Evolutionary conservation across 495 filamentous ascomycete species (phyloP).

Genomic region (Ramalina intermedia): DNA sequence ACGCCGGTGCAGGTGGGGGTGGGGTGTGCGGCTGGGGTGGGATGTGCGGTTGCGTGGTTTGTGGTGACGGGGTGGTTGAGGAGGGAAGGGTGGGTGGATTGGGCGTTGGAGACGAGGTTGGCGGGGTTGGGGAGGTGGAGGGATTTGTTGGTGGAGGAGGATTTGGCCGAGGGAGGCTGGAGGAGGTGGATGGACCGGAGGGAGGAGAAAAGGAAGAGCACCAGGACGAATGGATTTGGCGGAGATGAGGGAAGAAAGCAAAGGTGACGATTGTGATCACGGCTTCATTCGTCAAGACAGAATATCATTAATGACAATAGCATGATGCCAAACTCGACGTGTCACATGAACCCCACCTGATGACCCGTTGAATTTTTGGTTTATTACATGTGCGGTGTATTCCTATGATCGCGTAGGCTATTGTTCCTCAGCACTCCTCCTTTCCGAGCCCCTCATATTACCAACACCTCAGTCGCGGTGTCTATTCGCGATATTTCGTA

Average conservation of each 20-base stretch:
- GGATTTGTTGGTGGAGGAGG: slow-evolving; percentile 81
- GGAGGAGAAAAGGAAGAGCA: slow-evolving; percentile 6
- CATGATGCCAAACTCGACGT: too few species aligned
- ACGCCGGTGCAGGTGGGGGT: slow-evolving; percentile 75
- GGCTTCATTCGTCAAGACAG: too few species aligned
- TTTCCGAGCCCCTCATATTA: neutral
- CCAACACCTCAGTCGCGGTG: neutral
- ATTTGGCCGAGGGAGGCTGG: slow-evolving; percentile 85
- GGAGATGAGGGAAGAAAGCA: neutral
- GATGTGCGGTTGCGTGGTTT: slow-evolving; percentile 72
- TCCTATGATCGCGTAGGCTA: too few species aligned
- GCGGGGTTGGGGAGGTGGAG: slow-evolving; percentile 52
- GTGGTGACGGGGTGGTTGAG: slow-evolving; percentile 47
- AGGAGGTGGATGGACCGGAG: slow-evolving; percentile 64
- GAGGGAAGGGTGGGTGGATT: slow-evolving; percentile 48
- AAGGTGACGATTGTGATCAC: neutral
- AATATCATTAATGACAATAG: too few species aligned
- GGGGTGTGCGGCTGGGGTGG: slow-evolving; percentile 53
- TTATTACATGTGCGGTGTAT: too few species aligned
- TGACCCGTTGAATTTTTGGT: too few species aligned
- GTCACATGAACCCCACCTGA: too few species aligned
- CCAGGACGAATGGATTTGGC: neutral
- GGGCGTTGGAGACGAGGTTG: slow-evolving; percentile 53
- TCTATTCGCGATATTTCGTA: slow-evolving; percentile 47
- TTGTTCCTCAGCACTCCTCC: too few species aligned